These are phyloP conservation scores for Crithidia brevicula DNA, from an alignment of 208 protist species.

Conservation along the genomic window DNA sequence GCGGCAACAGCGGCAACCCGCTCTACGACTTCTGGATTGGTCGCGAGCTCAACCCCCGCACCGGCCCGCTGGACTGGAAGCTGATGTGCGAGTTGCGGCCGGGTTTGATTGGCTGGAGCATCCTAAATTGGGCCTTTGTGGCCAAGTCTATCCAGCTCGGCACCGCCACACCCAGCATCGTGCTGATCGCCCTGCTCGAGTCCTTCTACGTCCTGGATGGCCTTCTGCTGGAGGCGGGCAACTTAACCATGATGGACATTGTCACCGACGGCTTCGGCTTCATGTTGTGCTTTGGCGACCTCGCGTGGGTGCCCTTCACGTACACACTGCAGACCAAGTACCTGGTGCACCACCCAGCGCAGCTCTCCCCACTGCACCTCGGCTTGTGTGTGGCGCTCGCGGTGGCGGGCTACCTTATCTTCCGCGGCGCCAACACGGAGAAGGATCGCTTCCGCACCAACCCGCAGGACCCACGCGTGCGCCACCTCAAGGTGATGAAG, in stretches of 20 bases:
- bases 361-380: conserved; percentile 48
- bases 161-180: conserved; percentile 80
- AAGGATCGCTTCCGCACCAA: conserved; percentile 88
- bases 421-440: conserved; percentile 86
- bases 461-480: conserved; percentile 62
- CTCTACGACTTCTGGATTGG: conserved; percentile 97
- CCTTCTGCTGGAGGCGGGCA: conserved; percentile 91
- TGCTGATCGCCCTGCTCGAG: conserved; percentile 88
- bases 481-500: conserved; percentile 78
- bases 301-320: conserved; percentile 95
- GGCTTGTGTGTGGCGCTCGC: conserved; percentile 45
- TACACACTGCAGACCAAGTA: conserved; percentile 96
- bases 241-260: conserved; percentile 97
- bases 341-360: conserved; percentile 65
- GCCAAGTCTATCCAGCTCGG: conserved; percentile 69
- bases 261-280: conserved; percentile 96
- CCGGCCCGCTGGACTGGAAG: conserved; percentile 95
- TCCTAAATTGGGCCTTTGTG: conserved; percentile 94
- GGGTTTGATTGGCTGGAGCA: conserved; percentile 95
- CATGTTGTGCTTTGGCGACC: conserved; percentile 96
- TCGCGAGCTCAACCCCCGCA: conserved; percentile 95
- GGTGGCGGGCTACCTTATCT: conserved; percentile 78
- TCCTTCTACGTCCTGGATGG: conserved; percentile 94
- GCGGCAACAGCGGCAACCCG: conserved; percentile 85
- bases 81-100: conserved; percentile 96